Evolutionary conservation across 1,284 basidiomycete genomes (phyloP).

Genomic region (Apiotrichum sp.): DNA sequence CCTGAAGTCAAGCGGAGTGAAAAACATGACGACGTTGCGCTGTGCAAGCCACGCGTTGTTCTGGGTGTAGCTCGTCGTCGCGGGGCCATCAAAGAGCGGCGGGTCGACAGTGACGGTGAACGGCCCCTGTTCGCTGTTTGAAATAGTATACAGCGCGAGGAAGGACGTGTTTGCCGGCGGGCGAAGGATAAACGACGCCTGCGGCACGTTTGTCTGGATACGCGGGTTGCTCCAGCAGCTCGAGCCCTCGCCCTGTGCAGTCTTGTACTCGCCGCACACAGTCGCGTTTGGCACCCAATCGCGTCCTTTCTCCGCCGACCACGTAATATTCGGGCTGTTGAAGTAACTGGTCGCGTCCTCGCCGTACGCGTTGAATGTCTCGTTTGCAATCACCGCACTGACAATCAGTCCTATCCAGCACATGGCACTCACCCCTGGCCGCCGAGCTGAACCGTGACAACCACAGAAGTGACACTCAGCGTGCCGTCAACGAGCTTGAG

Average conservation of each 20-base stretch:
- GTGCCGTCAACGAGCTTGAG: neutral
- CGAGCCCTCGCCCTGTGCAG: neutral
- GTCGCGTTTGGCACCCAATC: neutral
- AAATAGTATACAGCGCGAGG: neutral
- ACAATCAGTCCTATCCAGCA: neutral
- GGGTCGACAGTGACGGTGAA: conserved; percentile 3
- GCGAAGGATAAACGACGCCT: neutral
- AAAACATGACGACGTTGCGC: neutral
- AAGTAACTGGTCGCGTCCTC: neutral
- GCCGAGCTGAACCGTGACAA: neutral
- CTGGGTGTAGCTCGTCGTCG: neutral
- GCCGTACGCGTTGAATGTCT: neutral
- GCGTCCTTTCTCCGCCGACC: neutral
- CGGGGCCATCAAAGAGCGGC: neutral
- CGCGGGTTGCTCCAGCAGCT: neutral
- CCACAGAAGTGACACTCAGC: neutral
- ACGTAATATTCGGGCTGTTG: neutral
- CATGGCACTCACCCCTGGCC: neutral
- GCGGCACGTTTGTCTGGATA: neutral
- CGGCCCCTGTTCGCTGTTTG: neutral
- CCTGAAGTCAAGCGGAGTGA: neutral
- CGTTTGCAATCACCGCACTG: neutral
- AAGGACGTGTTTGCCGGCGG: conserved; percentile 5
- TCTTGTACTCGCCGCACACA: neutral
- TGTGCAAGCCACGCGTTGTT: neutral